A percentile compares a stretch with the other conserved stretches of the same genome.
Evolutionary conservation across 306 rosid genomes (phyloP).

Genomic region (Ormosia semicastrata): DNA sequence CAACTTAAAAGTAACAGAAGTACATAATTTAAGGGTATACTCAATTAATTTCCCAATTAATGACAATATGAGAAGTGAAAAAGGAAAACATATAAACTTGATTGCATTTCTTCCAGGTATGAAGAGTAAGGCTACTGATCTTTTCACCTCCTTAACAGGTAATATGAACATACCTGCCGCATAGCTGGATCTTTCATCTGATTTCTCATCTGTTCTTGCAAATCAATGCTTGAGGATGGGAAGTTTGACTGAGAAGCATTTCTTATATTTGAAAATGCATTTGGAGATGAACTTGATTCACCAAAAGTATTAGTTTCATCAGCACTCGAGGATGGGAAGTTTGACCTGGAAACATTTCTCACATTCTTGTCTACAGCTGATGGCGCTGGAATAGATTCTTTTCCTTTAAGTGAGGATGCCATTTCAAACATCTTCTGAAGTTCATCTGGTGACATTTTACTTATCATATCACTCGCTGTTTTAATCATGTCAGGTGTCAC

Average conservation of each 20-base stretch:
- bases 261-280: constrained; percentile 44
- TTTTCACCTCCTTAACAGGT: neutral
- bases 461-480: constrained; percentile 77
- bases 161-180: constrained; percentile 71
- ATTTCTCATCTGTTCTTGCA: constrained; percentile 93
- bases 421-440: constrained; percentile 85
- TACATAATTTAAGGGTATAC: neutral
- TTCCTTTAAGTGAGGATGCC: constrained; percentile 68
- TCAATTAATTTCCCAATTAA: neutral
- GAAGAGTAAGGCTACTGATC: neutral
- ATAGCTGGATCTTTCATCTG: constrained; percentile 95
- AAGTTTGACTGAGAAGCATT: constrained; percentile 55
- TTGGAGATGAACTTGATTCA: constrained; percentile 50
- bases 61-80: neutral
- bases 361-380: constrained; percentile 33
- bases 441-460: constrained; percentile 79
- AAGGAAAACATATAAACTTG: neutral
- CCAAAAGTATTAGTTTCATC: constrained; percentile 37
- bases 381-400: constrained; percentile 42
- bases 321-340: constrained; percentile 43
- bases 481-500: constrained; percentile 82
- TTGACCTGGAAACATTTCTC: constrained; percentile 36
- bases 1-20: neutral
- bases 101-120: constrained; percentile 6
- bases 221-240: constrained; percentile 64